phyloP scores from a whole-genome alignment of 495 filamentous ascomycete species.

The Ramalina intermedia region DNA sequence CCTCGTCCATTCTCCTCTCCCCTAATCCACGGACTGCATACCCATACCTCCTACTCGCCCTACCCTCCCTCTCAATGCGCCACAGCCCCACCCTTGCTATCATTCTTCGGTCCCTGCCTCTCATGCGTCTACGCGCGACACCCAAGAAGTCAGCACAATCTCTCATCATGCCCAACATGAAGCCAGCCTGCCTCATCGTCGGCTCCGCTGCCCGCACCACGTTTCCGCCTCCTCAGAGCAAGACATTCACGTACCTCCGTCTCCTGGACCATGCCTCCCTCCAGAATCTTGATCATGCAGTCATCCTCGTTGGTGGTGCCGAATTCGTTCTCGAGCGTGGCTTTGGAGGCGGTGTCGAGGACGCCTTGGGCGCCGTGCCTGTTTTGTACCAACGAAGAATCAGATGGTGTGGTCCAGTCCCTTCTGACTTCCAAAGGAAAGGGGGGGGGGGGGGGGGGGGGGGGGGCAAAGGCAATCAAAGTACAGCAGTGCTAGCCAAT shows the following conservation, averaged over 20 bases:
- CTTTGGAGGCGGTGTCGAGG: constrained; percentile 60
- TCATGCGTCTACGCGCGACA: constrained; percentile 9
- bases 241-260: constrained; percentile 37
- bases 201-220: not conserved
- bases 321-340: constrained; percentile 70
- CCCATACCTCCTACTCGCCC: not conserved
- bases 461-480: no score
- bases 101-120: constrained; percentile 31
- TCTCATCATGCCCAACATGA: not conserved
- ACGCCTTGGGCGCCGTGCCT: constrained; percentile 82
- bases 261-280: constrained; percentile 56
- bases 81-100: constrained; percentile 25
- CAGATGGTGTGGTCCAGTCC: no score
- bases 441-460: no score
- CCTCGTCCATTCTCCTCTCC: no score
- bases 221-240: not conserved
- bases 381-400: not conserved
- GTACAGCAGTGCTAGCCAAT: no score
- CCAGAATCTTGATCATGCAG: constrained; percentile 62
- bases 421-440: no score
- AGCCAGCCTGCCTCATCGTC: not conserved
- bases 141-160: constrained; percentile 9
- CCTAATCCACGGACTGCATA: no score
- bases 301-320: constrained; percentile 65
- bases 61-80: constrained; percentile 20